Base-by-base conservation (phyloP, 2,329 filamentous ascomycete species). In the Trichoderma atroviride region DNA sequence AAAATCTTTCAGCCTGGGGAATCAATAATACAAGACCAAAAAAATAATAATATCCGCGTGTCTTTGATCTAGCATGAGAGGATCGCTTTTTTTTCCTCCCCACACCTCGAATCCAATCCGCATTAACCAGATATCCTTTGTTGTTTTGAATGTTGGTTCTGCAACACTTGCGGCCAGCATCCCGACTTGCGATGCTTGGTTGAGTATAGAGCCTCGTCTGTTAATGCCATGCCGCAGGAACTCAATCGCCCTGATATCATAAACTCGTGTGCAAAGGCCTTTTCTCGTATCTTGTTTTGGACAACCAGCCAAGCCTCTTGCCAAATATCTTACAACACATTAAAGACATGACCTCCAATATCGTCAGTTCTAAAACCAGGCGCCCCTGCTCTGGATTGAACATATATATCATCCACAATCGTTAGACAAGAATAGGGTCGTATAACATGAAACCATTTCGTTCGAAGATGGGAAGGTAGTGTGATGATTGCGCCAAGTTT, bases 61-160 rank as follows among this genome's bases (percentile, higher is more conserved):
- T 52, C 52, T 67, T 67, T 43, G 40, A 67, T 47, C 53, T 59
- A 67, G n/a, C 63, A 66, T 58, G 53, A 66, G 55, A 58, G 43
- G 31, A 59, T 67, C 40, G 63, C 63, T 67, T 35, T 67, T 50
- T 50, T 43, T 35, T 5, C 33, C 33, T 35, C 33, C 14, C 40
- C 37, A 58, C 55, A 52, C 11, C 55, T 29, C 19, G 27, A 67
- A 59, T 58, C 63, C 55, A 64, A 56, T 31, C 61, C 50, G 31
- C 47, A 59, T 50, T 55, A 43, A 57, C 50, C 47, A 50, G 40
- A 27, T 58, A 66, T 50, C 31, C 29, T 50, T 55, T 52, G 40
- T 5, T n/a, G 40, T n/a, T 59, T 35, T 52, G 55, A 47, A n/a
- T 35, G 40, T 31, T 29, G 10, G 29, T 33, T 43, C 40, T 52